Conservation (phyloP, 805 yeast genomes). For the Brettanomyces nanus region DNA sequence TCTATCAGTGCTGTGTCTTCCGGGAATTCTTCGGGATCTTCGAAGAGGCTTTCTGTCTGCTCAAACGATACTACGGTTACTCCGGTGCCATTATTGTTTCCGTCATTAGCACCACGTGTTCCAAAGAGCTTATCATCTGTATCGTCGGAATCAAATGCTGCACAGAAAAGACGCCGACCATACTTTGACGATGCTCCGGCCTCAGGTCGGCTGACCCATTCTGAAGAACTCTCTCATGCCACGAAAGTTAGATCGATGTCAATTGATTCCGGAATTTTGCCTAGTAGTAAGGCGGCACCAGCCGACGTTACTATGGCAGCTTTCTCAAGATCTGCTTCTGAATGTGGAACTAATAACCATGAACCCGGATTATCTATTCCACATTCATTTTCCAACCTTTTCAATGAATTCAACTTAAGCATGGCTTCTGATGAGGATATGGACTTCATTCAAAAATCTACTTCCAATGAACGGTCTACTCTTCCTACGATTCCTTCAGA, state of each 20-base stretch:
- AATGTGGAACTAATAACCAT: constrained; percentile 7
- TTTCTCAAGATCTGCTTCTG: constrained; percentile 15
- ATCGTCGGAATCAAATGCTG: not conserved
- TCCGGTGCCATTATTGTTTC: constrained; percentile 20
- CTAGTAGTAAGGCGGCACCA: not conserved
- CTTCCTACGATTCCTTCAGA: constrained; percentile 20
- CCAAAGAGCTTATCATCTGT: constrained; percentile 5
- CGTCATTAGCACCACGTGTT: constrained; percentile 23
- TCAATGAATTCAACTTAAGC: constrained; percentile 1
- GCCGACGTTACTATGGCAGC: not conserved
- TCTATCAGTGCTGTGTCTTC: constrained; percentile 21
- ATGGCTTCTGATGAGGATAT: not conserved
- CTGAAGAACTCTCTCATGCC: not conserved
- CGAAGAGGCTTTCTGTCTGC: constrained; percentile 20
- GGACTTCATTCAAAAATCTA: too few relatives aligned
- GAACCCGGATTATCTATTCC: not conserved
- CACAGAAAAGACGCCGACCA: not conserved
- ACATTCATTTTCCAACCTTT: not conserved
- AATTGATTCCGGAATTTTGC: constrained; percentile 3
- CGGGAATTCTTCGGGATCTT: constrained; percentile 22
- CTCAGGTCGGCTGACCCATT: not conserved
- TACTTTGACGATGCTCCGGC: not conserved
- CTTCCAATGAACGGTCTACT: too few relatives aligned
- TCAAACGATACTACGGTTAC: constrained; percentile 14
- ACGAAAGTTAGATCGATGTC: not conserved